Evolutionary conservation across 2,329 filamentous ascomycete genomes (phyloP).

Genomic region (Graphilbum fragrans): DNA sequence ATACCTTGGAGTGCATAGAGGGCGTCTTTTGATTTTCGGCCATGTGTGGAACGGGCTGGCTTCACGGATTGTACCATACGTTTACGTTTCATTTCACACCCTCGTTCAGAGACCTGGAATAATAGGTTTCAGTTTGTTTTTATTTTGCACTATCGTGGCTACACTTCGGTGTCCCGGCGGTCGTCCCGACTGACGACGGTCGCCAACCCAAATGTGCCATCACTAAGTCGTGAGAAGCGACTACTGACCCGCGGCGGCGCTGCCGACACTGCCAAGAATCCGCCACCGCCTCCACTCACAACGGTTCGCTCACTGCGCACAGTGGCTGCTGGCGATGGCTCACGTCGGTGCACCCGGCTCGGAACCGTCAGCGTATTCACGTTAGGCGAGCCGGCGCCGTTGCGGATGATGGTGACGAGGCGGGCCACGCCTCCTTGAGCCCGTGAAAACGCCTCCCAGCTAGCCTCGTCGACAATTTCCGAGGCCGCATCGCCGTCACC

Average conservation of each 20-base stretch:
- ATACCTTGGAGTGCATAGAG: no score
- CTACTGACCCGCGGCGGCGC: no score
- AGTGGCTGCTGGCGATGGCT: constrained; percentile 1
- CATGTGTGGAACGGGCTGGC: no score
- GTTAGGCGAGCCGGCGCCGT: not conserved
- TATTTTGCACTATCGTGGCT: no score
- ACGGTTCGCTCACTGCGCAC: not conserved
- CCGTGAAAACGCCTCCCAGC: constrained; percentile 9
- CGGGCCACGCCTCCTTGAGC: constrained; percentile 2
- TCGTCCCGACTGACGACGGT: not conserved
- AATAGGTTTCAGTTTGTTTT: no score
- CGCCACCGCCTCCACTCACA: not conserved
- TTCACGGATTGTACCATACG: no score
- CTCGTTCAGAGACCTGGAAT: no score
- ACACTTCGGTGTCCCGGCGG: no score
- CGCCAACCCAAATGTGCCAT: constrained; percentile 9
- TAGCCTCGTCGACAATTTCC: constrained; percentile 2
- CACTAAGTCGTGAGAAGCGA: constrained; percentile 8
- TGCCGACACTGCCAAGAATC: no score
- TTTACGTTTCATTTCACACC: no score
- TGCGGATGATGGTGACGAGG: not conserved
- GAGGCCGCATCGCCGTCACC: not conserved
- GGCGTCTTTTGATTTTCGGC: no score
- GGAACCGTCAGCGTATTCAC: not conserved
- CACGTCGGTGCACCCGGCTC: no score